Evolutionary conservation across 1,139 yeast species (phyloP).

Genomic region (Debaryomyces fabryi): DNA sequence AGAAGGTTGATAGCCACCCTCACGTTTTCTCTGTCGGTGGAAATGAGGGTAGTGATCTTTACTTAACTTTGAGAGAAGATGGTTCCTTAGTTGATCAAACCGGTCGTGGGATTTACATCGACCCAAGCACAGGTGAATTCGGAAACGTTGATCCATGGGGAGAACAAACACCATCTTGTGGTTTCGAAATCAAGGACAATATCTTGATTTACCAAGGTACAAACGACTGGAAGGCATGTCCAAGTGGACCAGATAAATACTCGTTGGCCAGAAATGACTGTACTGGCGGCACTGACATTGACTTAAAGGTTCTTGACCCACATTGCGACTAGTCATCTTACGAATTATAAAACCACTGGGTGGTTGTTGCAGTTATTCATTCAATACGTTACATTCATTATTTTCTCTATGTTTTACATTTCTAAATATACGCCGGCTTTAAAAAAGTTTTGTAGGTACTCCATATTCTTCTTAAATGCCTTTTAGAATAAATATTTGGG

Average conservation of each 20-base stretch:
- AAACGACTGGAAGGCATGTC: slow-evolving; percentile 29
- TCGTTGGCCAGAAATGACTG: slow-evolving; percentile 31
- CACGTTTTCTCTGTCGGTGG: slow-evolving; percentile 39
- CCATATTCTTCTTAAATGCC: not conserved
- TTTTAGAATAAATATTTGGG: not conserved
- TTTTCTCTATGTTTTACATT: not conserved
- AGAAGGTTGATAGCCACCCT: slow-evolving; percentile 30
- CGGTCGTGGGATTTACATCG: slow-evolving; percentile 29
- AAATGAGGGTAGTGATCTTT: slow-evolving; percentile 26
- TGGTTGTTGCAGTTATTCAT: not conserved
- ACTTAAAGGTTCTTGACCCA: slow-evolving; percentile 11
- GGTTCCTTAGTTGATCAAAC: slow-evolving; percentile 32
- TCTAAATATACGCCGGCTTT: not conserved
- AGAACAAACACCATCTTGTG: slow-evolving; percentile 25
- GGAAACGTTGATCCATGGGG: slow-evolving; percentile 35
- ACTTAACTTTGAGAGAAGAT: slow-evolving; percentile 26
- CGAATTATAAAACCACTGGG: not conserved
- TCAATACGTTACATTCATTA: not conserved
- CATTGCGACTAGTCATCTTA: not conserved
- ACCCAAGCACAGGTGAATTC: slow-evolving; percentile 30
- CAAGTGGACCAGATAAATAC: slow-evolving; percentile 26
- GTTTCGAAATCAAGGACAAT: slow-evolving; percentile 27
- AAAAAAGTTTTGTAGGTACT: not conserved
- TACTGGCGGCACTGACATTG: slow-evolving; percentile 31
- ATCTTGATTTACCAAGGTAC: slow-evolving; percentile 26